Evolutionary conservation across 2,329 filamentous ascomycete genomes (phyloP).

Genomic region (Ophiostoma piceae): DNA sequence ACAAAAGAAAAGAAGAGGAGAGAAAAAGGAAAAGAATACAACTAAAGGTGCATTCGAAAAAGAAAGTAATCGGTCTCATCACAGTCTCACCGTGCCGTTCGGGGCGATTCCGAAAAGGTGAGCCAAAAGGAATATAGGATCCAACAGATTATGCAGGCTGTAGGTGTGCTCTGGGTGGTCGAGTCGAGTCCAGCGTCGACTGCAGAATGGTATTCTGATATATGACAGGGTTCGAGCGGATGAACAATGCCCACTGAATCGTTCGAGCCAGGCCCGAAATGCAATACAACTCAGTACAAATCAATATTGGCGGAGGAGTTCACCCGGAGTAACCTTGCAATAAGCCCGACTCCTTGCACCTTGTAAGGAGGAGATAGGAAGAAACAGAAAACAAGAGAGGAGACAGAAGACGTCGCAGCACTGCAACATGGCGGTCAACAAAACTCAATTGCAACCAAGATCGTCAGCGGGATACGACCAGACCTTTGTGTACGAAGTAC

Average conservation of each 20-base stretch:
- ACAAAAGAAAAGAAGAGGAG: not conserved
- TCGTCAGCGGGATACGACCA: not conserved
- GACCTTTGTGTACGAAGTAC: not conserved
- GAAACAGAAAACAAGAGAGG: no score
- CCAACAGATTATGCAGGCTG: not conserved
- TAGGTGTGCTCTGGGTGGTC: no score
- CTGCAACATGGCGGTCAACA: slow-evolving; percentile 6
- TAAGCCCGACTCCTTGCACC: no score
- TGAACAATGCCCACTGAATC: not conserved
- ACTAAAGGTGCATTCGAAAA: not conserved
- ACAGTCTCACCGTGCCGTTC: not conserved
- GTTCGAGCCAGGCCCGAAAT: not conserved
- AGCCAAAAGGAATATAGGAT: not conserved
- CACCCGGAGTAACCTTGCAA: no score
- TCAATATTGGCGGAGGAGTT: no score
- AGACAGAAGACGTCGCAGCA: not conserved
- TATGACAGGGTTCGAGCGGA: not conserved
- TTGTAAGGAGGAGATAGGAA: not conserved
- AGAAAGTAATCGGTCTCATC: not conserved
- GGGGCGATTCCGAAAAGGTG: not conserved
- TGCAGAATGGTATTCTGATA: not conserved
- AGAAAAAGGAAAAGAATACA: not conserved
- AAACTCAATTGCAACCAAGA: not conserved
- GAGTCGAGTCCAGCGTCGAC: no score
- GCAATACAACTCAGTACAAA: no score